phyloP scores from a whole-genome alignment of 257 asterid genomes.

The Petunia axillaris region DNA sequence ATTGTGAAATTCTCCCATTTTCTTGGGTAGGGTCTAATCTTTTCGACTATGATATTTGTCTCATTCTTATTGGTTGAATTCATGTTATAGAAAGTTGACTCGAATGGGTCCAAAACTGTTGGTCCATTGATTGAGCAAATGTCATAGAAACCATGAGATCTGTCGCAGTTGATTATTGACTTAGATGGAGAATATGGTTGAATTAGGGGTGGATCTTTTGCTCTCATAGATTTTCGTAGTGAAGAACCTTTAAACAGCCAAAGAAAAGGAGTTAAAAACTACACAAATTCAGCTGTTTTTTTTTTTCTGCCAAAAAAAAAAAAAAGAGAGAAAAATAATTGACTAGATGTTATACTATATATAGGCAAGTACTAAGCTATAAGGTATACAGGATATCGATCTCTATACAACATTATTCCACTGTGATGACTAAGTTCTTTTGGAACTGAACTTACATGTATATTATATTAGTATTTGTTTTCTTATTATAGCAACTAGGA shows the following conservation, averaged over 20 bases:
- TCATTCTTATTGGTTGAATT: not conserved
- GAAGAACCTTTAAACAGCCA: not conserved
- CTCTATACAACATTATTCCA: no score
- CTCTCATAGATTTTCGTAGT: not conserved
- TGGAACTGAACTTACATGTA: no score
- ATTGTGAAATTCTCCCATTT: constrained; percentile 29
- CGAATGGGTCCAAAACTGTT: constrained; percentile 10
- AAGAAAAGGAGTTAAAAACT: not conserved
- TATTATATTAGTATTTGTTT: no score
- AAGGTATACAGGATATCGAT: no score
- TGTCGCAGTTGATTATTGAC: constrained; percentile 16
- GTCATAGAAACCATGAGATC: constrained; percentile 23
- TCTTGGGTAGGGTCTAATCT: constrained; percentile 30
- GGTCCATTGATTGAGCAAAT: constrained; percentile 28
- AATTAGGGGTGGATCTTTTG: no score
- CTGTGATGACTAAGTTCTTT: no score
- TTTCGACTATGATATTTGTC: not conserved
- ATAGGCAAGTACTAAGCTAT: no score
- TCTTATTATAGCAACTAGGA: no score
- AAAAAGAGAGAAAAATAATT: no score
- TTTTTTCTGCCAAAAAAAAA: no score
- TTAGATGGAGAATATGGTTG: not conserved
- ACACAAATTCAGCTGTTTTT: not conserved
- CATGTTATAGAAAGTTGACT: constrained; percentile 18
- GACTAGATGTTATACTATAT: no score